Conservation (phyloP, 2,329 filamentous ascomycete genomes). For the Trichophyton equinum region DNA sequence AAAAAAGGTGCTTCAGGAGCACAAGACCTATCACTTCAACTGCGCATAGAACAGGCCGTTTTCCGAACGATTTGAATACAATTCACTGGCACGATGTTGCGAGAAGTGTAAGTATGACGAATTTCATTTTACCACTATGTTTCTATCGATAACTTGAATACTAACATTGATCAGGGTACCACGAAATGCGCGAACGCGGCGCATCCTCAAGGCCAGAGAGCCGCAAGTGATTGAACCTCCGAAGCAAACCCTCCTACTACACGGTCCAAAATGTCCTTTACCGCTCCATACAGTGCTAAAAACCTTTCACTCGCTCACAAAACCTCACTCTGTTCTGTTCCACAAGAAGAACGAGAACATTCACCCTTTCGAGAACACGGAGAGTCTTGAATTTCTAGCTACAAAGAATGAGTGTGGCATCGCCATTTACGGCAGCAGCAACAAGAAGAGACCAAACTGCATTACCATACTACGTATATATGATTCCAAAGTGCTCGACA, state of each 20-base stretch:
- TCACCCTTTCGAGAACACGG: constrained; percentile 83
- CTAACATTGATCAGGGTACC: constrained; percentile 41
- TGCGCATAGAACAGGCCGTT: neutral
- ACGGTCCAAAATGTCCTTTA: constrained; percentile 73
- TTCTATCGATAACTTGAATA: neutral
- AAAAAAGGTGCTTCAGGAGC: neutral
- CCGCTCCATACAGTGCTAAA: constrained; percentile 70
- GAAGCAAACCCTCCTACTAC: constrained; percentile 79
- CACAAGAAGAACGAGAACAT: constrained; percentile 87
- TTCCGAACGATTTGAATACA: neutral
- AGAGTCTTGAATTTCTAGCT: constrained; percentile 85
- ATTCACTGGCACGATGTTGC: constrained; percentile 7
- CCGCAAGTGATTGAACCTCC: constrained; percentile 82
- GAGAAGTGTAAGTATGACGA: constrained; percentile 11
- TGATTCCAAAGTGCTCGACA: constrained; percentile 77
- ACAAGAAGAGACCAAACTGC: constrained; percentile 90
- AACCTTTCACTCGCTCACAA: constrained; percentile 74
- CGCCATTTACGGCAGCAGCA: constrained; percentile 70
- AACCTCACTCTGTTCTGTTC: constrained; percentile 77
- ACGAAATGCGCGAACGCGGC: constrained; percentile 80
- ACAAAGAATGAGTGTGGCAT: constrained; percentile 90
- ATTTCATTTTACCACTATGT: neutral
- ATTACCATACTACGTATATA: constrained; percentile 76
- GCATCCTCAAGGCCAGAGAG: constrained; percentile 83
- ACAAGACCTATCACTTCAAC: neutral